Evolutionary conservation across 2,329 filamentous ascomycete species (phyloP).

Genomic region (Aspergillus brunneoviolaceus): DNA sequence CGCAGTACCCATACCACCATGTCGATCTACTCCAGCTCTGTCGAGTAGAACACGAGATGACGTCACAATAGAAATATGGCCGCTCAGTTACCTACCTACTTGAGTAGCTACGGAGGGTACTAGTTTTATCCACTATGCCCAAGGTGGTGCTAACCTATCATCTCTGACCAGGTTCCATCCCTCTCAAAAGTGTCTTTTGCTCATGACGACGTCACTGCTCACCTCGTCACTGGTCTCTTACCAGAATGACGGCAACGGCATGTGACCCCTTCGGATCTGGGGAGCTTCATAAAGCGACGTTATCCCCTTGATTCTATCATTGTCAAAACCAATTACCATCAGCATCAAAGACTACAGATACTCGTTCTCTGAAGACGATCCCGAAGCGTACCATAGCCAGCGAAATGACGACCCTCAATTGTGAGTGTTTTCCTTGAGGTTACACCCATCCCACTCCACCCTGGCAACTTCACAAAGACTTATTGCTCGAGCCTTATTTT

Average conservation of each 20-base stretch:
- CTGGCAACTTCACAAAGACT: no score
- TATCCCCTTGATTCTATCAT: not conserved
- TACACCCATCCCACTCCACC: no score
- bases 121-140: no score
- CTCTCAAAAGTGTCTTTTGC: slow-evolving; percentile 9
- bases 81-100: no score
- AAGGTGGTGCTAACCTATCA: no score
- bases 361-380: not conserved
- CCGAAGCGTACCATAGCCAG: slow-evolving; percentile 12
- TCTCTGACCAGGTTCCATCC: not conserved
- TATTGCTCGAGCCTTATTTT: no score
- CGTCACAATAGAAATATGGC: no score
- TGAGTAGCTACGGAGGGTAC: no score
- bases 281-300: not conserved
- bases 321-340: not conserved
- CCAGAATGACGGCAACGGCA: not conserved
- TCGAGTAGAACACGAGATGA: no score
- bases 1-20: no score
- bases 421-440: slow-evolving; percentile 43
- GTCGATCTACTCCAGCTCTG: no score
- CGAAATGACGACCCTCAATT: slow-evolving; percentile 61
- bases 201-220: slow-evolving; percentile 33
- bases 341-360: not conserved
- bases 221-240: not conserved
- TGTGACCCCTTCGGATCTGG: slow-evolving; percentile 9